phyloP scores from a whole-genome alignment of 352 stramenopile genomes.

The Globisporangium nagaii region DNA sequence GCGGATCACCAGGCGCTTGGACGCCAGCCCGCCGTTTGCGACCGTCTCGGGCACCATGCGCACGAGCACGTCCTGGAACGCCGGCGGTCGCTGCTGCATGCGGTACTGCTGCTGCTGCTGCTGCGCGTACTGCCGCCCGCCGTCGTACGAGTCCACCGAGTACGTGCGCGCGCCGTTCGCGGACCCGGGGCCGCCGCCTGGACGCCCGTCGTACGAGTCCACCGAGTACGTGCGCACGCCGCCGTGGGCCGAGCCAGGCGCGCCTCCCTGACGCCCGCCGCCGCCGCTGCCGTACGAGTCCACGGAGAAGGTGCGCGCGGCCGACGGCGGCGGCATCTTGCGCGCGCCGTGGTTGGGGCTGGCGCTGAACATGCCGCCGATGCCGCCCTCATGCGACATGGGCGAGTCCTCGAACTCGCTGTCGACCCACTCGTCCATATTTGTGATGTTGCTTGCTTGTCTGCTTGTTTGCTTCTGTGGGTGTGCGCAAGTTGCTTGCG shows the following conservation, averaged over 20 bases:
- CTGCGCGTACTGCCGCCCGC: slow-evolving; percentile 12
- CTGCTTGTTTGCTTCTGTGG: not conserved
- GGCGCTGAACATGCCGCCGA: slow-evolving; percentile 69
- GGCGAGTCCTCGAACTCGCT: slow-evolving; percentile 74
- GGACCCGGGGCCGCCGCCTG: slow-evolving; percentile 13
- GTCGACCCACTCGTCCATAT: slow-evolving; percentile 62
- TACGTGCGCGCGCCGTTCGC: slow-evolving; percentile 1
- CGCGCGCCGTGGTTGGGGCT: slow-evolving; percentile 45
- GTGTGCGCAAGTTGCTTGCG: too few species aligned
- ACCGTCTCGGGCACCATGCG: slow-evolving; percentile 38
- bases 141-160: slow-evolving; percentile 13
- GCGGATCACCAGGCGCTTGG: slow-evolving; percentile 67
- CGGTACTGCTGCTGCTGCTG: slow-evolving; percentile 11
- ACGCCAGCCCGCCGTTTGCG: slow-evolving; percentile 26
- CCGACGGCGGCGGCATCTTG: slow-evolving; percentile 5
- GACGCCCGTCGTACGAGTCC: slow-evolving; percentile 16
- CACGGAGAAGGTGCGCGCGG: slow-evolving; percentile 7
- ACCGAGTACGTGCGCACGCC: slow-evolving; percentile 35
- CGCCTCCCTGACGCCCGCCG: slow-evolving; percentile 13
- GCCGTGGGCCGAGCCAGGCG: slow-evolving; percentile 8
- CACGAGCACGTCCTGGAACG: slow-evolving; percentile 55
- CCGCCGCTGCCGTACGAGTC: too few species aligned
- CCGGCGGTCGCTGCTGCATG: slow-evolving; percentile 11
- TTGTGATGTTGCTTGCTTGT: not conserved
- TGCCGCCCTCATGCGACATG: slow-evolving; percentile 44